Evolutionary conservation across 2,329 filamentous ascomycete species (phyloP), one percentile per base, ranked within the genome.

Genomic region (Neofusicoccum sp.): DNA sequence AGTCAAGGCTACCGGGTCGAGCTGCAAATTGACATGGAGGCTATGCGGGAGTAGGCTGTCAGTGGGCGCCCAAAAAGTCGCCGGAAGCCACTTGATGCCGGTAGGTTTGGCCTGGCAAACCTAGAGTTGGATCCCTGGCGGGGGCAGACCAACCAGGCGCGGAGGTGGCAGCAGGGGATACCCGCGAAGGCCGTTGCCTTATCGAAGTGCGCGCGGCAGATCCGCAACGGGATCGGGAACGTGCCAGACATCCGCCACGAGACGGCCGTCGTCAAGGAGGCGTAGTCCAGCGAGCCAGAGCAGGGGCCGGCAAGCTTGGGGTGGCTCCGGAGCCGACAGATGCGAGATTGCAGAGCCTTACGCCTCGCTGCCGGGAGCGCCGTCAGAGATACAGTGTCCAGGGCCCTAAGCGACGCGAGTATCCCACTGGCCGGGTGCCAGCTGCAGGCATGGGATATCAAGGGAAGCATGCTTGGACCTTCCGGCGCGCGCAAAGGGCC

Each of bases 201-300:
- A 56, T 56, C 50, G 22, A 56, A 56, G 28, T 22, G 36, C 31
- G 36, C 22, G 49, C 49, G 49, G 49, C 14, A 43, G 52, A 56
- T 56, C 52, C 39, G 39, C 54, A 45, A 45, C 54, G 28, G 39
- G 39, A 44, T 56, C 52, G 52, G 52, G 52, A 56, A 16, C 29
- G 52, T 34, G 48, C 28, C 29, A 56, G 39, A 22, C 39, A 45
- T 22, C 43, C 48, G 48, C 9, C 48, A 37, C 31, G 31, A 50
- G 48, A 50, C 14, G 14, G 22, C 33, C 6, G 33, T 16, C 6
- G 48, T 9, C 47, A 31, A 34, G 11, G 29, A 49, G 47, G 7
- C 28, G 47, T 29, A 33, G 47, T 14, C 16, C 11, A 49, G 29
- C 14, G 9, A 11, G 28, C 22, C 47, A 6, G 11, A n/a, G 22